Conservation (phyloP, 768 basidiomycete genomes). For the Tricholoma terreum region DNA sequence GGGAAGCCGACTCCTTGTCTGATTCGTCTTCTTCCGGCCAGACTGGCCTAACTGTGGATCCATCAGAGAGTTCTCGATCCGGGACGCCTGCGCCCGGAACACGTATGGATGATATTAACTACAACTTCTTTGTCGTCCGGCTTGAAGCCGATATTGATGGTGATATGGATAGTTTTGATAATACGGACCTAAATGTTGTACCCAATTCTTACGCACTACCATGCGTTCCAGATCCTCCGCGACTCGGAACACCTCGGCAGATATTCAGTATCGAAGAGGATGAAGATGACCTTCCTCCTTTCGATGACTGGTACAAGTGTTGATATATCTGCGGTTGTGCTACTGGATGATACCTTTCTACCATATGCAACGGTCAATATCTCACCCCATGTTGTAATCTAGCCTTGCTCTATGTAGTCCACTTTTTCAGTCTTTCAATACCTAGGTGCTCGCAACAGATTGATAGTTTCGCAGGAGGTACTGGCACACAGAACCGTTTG, state of each 20-base stretch:
- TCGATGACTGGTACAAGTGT: conserved; percentile 39
- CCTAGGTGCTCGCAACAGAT: too few species aligned
- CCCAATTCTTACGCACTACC: conserved; percentile 4
- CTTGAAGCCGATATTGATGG: conserved; percentile 9
- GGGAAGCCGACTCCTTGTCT: neutral
- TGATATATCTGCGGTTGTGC: neutral
- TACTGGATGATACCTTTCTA: neutral
- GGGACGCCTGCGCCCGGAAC: conserved; percentile 21
- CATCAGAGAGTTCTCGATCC: conserved; percentile 11
- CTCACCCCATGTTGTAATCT: too few species aligned
- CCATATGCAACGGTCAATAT: neutral
- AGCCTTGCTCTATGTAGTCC: too few species aligned
- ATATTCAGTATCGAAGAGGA: conserved; percentile 30
- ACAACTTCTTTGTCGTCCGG: conserved; percentile 6
- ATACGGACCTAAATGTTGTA: neutral
- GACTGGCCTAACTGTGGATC: conserved; percentile 10
- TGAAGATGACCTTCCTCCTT: conserved; percentile 38
- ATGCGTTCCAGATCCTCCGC: conserved; percentile 4
- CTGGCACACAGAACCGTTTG: too few species aligned
- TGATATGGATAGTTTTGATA: neutral
- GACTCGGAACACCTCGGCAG: conserved; percentile 15
- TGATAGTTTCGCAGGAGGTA: too few species aligned
- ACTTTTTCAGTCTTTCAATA: too few species aligned
- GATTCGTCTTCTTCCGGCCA: neutral
- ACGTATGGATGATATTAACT: conserved; percentile 22